Percentiles rank a stretch among this genome's conserved stretches.
phyloP scores from a whole-genome alignment of 345 rosid species.

The Citrus medica region DNA sequence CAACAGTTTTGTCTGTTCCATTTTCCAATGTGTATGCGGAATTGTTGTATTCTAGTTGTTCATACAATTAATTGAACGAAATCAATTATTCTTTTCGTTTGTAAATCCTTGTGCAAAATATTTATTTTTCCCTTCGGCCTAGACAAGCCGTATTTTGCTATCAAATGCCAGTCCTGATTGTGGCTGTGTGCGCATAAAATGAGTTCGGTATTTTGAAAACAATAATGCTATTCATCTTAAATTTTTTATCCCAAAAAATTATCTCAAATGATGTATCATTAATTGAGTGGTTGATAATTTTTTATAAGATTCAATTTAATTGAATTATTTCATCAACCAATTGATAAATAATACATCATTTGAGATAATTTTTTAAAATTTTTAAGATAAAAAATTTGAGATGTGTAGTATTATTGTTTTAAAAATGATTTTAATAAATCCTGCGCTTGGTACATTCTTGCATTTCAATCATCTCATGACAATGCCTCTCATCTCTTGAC shows the following conservation, averaged over 20 bases:
- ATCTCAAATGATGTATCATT: no score
- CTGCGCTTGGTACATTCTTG: not conserved
- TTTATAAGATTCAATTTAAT: no score
- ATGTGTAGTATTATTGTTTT: not conserved
- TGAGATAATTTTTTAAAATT: no score
- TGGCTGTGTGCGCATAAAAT: not conserved
- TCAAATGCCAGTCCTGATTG: not conserved
- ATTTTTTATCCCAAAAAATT: no score
- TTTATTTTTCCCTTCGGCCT: not conserved
- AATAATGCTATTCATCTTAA: no score
- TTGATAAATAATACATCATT: no score
- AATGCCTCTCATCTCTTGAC: not conserved
- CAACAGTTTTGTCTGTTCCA: not conserved
- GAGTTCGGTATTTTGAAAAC: not conserved
- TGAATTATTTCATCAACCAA: no score
- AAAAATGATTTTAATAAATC: not conserved
- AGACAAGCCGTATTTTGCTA: not conserved
- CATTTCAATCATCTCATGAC: not conserved
- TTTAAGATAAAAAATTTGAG: no score
- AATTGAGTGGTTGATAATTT: no score
- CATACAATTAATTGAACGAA: slow-evolving; percentile 9
- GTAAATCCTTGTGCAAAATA: not conserved
- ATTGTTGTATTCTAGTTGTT: slow-evolving; percentile 21
- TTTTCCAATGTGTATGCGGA: slow-evolving; percentile 10
- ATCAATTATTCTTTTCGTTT: slow-evolving; percentile 12